These are phyloP conservation scores for Cucurbita argyrosperma DNA, from an alignment of 306 rosid genomes.

Conservation along the genomic window DNA sequence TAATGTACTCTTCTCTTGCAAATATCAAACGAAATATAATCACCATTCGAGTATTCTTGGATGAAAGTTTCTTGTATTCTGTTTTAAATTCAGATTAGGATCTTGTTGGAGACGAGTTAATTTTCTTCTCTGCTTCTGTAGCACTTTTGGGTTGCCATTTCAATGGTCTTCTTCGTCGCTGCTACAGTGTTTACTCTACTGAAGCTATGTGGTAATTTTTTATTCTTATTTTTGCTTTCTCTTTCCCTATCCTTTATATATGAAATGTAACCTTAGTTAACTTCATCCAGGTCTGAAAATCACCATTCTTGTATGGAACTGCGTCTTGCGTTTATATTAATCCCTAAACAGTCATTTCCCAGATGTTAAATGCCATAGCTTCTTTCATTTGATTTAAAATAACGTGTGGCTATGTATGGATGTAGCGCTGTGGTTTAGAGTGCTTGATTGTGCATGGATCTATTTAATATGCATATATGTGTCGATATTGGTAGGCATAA, in stretches of 20 bases:
- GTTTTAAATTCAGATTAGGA: not conserved
- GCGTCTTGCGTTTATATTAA: not conserved
- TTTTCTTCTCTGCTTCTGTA: slow-evolving; percentile 23
- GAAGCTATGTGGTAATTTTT: slow-evolving; percentile 61
- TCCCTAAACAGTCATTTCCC: not conserved
- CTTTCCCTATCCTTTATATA: not conserved
- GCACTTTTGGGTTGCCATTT: slow-evolving; percentile 99
- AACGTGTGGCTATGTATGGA: not conserved
- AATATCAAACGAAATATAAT: not conserved
- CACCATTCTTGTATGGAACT: not conserved
- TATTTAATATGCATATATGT: not conserved
- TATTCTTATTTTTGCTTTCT: not conserved
- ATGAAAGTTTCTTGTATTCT: not conserved
- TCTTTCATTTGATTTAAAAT: not conserved
- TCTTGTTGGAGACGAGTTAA: slow-evolving; percentile 4
- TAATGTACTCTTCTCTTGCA: not conserved
- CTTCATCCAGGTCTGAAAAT: not conserved
- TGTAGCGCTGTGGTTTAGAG: not conserved
- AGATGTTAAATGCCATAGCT: not conserved
- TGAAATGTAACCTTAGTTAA: not conserved
- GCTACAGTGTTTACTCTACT: slow-evolving; percentile 82
- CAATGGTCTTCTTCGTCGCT: slow-evolving; percentile 95
- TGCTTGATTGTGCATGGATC: not conserved
- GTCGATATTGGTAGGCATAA: not conserved
- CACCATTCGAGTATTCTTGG: not conserved